Evolutionary conservation across 2,329 filamentous ascomycete species (phyloP).

Genomic region (Monosporascus sp.): DNA sequence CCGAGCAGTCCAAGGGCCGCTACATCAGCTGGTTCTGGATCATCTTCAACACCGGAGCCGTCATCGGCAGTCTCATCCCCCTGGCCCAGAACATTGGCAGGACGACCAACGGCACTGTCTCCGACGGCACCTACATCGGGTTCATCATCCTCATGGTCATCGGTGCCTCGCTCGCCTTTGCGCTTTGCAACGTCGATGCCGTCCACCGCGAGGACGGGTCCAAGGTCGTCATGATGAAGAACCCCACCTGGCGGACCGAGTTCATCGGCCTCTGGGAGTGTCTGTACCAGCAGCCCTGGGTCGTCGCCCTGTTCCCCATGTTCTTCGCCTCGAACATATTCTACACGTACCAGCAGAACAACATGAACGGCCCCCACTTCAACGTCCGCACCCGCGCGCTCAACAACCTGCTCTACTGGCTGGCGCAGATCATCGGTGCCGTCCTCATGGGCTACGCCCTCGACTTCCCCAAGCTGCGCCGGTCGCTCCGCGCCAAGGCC

Average conservation of each 20-base stretch:
- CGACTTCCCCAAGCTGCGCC: constrained; percentile 50
- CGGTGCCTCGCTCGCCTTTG: constrained; percentile 57
- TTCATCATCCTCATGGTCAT: constrained; percentile 67
- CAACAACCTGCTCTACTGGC: constrained; percentile 67
- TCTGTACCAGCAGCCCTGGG: constrained; percentile 57
- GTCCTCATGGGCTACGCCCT: constrained; percentile 60
- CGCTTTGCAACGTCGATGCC: constrained; percentile 58
- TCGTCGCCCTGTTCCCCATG: constrained; percentile 70
- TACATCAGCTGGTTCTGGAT: constrained; percentile 93
- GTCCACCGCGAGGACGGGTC: constrained; percentile 67
- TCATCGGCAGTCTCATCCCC: constrained; percentile 77
- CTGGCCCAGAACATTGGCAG: constrained; percentile 66
- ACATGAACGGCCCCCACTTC: constrained; percentile 64
- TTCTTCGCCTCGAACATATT: constrained; percentile 78
- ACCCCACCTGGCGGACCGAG: constrained; percentile 70
- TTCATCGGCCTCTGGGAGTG: constrained; percentile 62
- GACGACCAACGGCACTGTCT: constrained; percentile 38
- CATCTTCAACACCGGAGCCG: constrained; percentile 88
- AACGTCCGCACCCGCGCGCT: constrained; percentile 65
- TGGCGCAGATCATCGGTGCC: constrained; percentile 67
- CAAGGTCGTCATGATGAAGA: constrained; percentile 68
- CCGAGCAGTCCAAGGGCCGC: constrained; percentile 74
- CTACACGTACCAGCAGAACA: constrained; percentile 73
- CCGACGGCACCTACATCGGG: constrained; percentile 67
- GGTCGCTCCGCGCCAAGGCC: constrained; percentile 56